Conservation (phyloP, 2,329 filamentous ascomycete genomes). For the Trichoderma sp. region DNA sequence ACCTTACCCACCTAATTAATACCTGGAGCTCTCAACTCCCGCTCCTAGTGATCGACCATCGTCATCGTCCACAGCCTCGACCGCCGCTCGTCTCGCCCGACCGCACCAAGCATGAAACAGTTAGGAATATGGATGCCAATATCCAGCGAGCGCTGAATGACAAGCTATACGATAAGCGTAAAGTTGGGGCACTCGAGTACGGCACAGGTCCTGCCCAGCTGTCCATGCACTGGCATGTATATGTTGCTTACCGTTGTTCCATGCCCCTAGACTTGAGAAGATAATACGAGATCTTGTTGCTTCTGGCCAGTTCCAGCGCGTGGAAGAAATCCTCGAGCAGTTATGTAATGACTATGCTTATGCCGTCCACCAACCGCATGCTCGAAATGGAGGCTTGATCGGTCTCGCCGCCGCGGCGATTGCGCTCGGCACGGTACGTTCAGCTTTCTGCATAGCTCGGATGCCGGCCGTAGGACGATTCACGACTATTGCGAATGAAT, state of each 20-base stretch:
- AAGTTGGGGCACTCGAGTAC: constrained; percentile 94
- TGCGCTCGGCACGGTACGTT: constrained; percentile 82
- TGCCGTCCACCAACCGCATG: constrained; percentile 94
- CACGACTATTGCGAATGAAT: background rate
- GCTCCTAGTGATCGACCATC: background rate
- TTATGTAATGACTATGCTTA: constrained; percentile 98
- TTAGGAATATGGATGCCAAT: constrained; percentile 72
- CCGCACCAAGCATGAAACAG: constrained; percentile 18
- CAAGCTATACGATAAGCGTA: constrained; percentile 98
- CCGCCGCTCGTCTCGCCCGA: background rate
- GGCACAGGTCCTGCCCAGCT: constrained; percentile 40
- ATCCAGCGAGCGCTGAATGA: constrained; percentile 93
- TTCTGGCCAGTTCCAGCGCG: constrained; percentile 74
- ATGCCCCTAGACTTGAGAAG: constrained; percentile 71
- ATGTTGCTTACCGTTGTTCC: constrained; percentile 29
- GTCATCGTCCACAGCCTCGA: constrained; percentile 18
- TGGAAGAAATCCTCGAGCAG: constrained; percentile 89
- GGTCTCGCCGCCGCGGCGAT: constrained; percentile 94
- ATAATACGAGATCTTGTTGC: constrained; percentile 83
- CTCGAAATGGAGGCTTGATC: constrained; percentile 93
- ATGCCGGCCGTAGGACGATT: background rate
- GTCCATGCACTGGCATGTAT: background rate
- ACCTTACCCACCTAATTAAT: too few species aligned
- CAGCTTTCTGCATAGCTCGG: constrained; percentile 7
- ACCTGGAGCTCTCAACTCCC: background rate